These are phyloP conservation scores for Anthracocystis panici-leucophaei DNA, from an alignment of 1,284 basidiomycete species.

Conservation along the genomic window DNA sequence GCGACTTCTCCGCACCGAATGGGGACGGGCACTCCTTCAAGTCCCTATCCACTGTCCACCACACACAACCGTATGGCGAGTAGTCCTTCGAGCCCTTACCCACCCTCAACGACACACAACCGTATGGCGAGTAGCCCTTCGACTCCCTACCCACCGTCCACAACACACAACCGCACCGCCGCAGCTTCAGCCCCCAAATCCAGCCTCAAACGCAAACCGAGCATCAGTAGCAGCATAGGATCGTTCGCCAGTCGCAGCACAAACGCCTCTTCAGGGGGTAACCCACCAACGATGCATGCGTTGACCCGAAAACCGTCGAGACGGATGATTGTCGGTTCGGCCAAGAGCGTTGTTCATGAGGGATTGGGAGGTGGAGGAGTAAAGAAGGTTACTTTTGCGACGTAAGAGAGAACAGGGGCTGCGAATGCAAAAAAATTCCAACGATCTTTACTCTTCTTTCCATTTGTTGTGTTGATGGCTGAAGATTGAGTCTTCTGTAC, in stretches of 20 bases:
- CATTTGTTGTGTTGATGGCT: neutral
- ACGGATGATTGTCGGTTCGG: neutral
- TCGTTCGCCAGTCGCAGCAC: neutral
- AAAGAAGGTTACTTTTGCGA: slow-evolving; percentile 3
- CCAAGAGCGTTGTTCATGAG: neutral
- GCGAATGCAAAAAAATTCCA: neutral
- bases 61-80: too few relatives aligned
- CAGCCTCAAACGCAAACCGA: slow-evolving; percentile 1
- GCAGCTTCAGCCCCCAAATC: neutral
- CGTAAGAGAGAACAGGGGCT: neutral
- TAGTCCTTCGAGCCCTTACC: too few relatives aligned
- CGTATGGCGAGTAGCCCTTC: too few relatives aligned
- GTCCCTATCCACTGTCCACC: too few relatives aligned
- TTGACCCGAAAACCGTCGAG: neutral
- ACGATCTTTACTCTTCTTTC: neutral
- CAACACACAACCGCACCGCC: neutral
- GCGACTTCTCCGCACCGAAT: too few relatives aligned
- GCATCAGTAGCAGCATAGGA: neutral
- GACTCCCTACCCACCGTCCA: neutral
- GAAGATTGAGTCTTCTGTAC: too few relatives aligned
- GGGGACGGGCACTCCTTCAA: too few relatives aligned
- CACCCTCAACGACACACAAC: too few relatives aligned
- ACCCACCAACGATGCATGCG: neutral
- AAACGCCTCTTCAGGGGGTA: too few relatives aligned
- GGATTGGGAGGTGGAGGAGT: neutral